Base-by-base conservation (phyloP, 305 asterid genomes). In the Caryopteris hybrid region DNA sequence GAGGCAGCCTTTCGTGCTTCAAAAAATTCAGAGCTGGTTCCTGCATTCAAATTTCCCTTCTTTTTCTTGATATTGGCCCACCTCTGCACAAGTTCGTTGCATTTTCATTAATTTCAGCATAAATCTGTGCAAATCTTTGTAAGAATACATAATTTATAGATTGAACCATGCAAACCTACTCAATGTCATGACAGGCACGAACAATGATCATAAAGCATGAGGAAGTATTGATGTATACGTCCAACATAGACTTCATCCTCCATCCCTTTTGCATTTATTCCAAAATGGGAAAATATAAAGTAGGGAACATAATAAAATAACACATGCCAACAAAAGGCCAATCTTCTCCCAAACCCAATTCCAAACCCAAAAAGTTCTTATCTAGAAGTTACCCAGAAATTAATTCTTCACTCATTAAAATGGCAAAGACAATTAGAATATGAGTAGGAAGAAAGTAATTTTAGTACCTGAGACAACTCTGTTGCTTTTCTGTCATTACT, bases 401-500 rank as follows among this genome's bases (percentile, higher is more conserved):
- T 33, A 34, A 33, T 43, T 60, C 41, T 52, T 36, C 23, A 41
- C 11, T 18, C 25, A 38, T 13, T 47, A 29, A 18, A 29, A 68
- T 22, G 12, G 20, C 38, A 52, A 23, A 23, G 61, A 38, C 56
- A 6, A 68, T 4, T 20, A 38, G 23, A 65, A 46, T 39, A 70
- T 58, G 47, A 79, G 17, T 17, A 70, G 16, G 42, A 67, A 12
- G 38, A 23, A 42, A 34, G 27, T 41, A 23, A 33, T 12, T 52
- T 55, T 38, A 58, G 58, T 25, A 90, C 98, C 91, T 86, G 90
- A 43, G 89, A 81, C 58, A 89, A 84, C 80, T 87, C 95, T 53
- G 82, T 45, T 54, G 95, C 79, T 48, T 85, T 89, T 68, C 91
- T 84, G 53, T 89, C 89, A 45, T 88, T 77, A 76, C 80, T 78